A percentile compares a stretch with the other conserved stretches of the same genome.
These are phyloP conservation scores for Peronospora farinosa DNA, from an alignment of 352 stramenopile species.

Conservation along the genomic window DNA sequence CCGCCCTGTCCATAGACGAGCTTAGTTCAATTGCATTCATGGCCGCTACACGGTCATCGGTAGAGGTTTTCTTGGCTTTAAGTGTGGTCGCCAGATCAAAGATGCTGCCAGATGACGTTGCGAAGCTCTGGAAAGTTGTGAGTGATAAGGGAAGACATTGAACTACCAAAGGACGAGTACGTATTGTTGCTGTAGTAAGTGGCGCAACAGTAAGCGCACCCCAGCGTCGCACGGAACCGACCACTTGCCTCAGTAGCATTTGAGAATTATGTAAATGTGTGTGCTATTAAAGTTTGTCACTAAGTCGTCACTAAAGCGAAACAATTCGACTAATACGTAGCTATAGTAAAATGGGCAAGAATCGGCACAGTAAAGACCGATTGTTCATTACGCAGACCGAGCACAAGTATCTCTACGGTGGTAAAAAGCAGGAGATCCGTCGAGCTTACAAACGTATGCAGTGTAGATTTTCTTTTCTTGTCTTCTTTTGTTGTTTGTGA, in stretches of 20 bases:
- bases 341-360: slow-evolving; percentile 79
- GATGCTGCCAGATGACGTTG: slow-evolving; percentile 14
- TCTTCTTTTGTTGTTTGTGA: background rate
- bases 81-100: slow-evolving; percentile 30
- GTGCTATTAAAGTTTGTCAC: too few species aligned
- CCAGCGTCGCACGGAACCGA: slow-evolving; percentile 14
- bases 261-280: too few species aligned
- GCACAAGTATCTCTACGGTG: slow-evolving; percentile 91
- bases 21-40: slow-evolving; percentile 33
- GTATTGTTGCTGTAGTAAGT: background rate
- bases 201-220: background rate
- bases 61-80: slow-evolving; percentile 32
- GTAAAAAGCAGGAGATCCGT: slow-evolving; percentile 85
- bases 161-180: too few species aligned
- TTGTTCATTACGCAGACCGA: slow-evolving; percentile 87
- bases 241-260: slow-evolving; percentile 1
- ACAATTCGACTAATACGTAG: background rate
- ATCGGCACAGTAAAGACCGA: slow-evolving; percentile 86
- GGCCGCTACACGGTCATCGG: slow-evolving; percentile 27
- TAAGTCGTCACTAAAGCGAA: slow-evolving; percentile 18
- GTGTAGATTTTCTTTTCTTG: background rate
- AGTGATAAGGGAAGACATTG: slow-evolving; percentile 5
- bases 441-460: slow-evolving; percentile 73
- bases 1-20: slow-evolving; percentile 15
- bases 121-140: slow-evolving; percentile 9